These are phyloP conservation scores for Hydnum rufescens DNA, from an alignment of 768 basidiomycete species.

Conservation along the genomic window DNA sequence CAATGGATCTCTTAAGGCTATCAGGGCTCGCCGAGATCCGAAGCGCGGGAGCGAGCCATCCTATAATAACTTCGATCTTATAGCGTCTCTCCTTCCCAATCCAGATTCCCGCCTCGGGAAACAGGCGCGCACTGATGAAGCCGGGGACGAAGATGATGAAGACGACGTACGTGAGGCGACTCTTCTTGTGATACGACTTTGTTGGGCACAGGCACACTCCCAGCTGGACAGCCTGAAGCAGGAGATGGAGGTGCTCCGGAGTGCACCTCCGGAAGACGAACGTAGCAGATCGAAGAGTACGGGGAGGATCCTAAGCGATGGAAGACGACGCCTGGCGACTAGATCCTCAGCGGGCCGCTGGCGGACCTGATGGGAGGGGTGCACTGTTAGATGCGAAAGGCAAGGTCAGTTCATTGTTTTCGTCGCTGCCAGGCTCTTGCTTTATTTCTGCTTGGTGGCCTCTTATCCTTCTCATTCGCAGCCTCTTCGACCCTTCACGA, in stretches of 20 bases:
- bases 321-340: constrained; percentile 48
- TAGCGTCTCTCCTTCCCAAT: constrained; percentile 38
- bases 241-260: constrained; percentile 48
- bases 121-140: constrained; percentile 12
- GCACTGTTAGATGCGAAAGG: constrained; percentile 57
- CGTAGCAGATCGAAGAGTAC: constrained; percentile 19
- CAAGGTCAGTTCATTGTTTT: constrained; percentile 30
- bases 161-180: constrained; percentile 46
- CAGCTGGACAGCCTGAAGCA: constrained; percentile 49
- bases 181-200: constrained; percentile 51
- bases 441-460: not conserved
- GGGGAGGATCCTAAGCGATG: constrained; percentile 21
- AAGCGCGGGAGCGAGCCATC: constrained; percentile 25
- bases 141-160: constrained; percentile 29
- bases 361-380: constrained; percentile 28
- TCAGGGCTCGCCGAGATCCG: not conserved
- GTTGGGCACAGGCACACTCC: constrained; percentile 45
- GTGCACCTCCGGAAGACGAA: constrained; percentile 28
- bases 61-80: constrained; percentile 40
- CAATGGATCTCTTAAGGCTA: not conserved
- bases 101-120: not conserved
- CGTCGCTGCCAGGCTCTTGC: not conserved
- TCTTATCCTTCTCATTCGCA: constrained; percentile 17
- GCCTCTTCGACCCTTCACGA: constrained; percentile 84
- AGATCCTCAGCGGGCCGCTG: constrained; percentile 28